A percentile compares a stretch with the other conserved stretches of the same genome.
These are phyloP conservation scores for Nicotiana obtusifolia DNA, from an alignment of 257 asterid genomes.

Conservation along the genomic window DNA sequence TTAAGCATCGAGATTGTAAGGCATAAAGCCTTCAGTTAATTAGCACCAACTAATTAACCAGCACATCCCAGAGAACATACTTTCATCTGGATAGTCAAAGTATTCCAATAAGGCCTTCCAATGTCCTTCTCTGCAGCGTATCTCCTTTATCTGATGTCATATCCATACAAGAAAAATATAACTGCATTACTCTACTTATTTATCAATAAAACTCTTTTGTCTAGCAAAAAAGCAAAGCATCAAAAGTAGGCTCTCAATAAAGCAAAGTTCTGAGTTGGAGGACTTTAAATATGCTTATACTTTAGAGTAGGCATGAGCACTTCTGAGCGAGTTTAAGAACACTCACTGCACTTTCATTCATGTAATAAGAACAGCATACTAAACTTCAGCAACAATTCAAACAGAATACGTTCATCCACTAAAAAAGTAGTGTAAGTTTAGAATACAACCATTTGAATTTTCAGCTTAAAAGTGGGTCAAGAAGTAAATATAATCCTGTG, in stretches of 20 bases:
- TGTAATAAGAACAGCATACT: too few species aligned
- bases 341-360: too few species aligned
- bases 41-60: background rate
- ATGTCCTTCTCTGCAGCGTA: constrained; percentile 12
- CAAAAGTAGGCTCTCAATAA: background rate
- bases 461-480: too few species aligned
- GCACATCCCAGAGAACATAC: constrained; percentile 32
- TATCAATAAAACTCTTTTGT: background rate
- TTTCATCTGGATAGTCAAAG: constrained; percentile 54
- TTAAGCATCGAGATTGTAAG: background rate
- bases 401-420: too few species aligned
- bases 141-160: constrained; percentile 38
- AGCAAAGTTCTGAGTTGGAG: too few species aligned
- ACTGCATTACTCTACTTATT: background rate
- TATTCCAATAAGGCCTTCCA: constrained; percentile 27
- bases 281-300: too few species aligned
- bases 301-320: too few species aligned
- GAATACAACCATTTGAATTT: too few species aligned
- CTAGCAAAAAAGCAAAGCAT: background rate
- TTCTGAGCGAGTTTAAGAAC: too few species aligned
- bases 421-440: too few species aligned
- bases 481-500: too few species aligned
- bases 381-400: too few species aligned
- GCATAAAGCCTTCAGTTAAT: background rate
- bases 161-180: background rate